Evolutionary conservation across 2,329 filamentous ascomycete genomes (phyloP).

Genomic region (Daldinia sp.): DNA sequence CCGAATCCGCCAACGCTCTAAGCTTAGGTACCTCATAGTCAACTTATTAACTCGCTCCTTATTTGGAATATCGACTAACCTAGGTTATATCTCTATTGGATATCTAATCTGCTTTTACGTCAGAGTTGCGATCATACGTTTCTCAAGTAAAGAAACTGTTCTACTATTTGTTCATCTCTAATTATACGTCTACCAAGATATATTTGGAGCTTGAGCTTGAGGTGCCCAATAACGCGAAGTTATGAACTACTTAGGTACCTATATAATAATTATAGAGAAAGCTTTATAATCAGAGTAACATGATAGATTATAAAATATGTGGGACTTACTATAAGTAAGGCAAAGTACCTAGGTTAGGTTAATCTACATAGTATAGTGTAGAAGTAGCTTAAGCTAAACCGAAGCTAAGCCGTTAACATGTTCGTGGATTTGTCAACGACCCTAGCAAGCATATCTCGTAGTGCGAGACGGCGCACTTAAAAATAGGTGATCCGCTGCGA

Average conservation of each 20-base stretch:
- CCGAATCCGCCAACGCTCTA: too few species aligned
- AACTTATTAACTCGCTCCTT: background rate
- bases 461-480: slow-evolving; percentile 7
- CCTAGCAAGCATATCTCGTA: slow-evolving; percentile 5
- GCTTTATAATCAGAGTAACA: background rate
- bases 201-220: background rate
- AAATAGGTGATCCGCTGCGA: background rate
- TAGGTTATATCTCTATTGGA: background rate
- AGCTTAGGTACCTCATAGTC: background rate
- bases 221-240: too few species aligned
- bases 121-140: background rate
- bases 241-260: too few species aligned
- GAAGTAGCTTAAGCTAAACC: background rate
- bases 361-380: too few species aligned
- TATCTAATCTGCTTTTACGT: background rate
- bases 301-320: background rate
- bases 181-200: background rate
- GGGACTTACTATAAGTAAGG: background rate
- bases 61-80: background rate
- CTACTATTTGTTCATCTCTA: too few species aligned
- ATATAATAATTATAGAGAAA: background rate
- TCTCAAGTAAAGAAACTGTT: too few species aligned
- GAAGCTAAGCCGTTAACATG: background rate
- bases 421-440: slow-evolving; percentile 19
- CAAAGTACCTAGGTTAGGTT: background rate